Percentiles rank a stretch among this genome's conserved stretches.
Conservation (phyloP, 1,139 yeast genomes). For the Pichia sp. region DNA sequence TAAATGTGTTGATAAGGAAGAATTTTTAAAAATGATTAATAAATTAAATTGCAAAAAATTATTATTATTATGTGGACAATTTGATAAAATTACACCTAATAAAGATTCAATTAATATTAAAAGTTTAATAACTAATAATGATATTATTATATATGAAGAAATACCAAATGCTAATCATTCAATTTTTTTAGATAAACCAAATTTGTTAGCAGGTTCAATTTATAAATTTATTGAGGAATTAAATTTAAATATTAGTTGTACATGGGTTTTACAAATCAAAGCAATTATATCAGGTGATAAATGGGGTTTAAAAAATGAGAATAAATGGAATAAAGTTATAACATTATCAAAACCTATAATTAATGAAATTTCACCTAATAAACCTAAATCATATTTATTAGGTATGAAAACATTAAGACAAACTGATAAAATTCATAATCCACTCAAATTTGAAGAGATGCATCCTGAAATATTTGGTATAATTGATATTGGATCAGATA, state of each 20-base stretch:
- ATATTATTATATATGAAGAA: conserved; percentile 25
- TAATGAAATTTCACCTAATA: conserved; percentile 23
- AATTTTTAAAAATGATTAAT: conserved; percentile 31
- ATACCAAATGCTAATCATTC: conserved; percentile 64
- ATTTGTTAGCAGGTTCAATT: conserved; percentile 55
- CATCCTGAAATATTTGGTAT: conserved; percentile 52
- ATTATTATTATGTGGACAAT: conserved; percentile 39
- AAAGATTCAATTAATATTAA: conserved; percentile 26
- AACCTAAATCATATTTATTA: conserved; percentile 46
- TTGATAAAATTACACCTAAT: conserved; percentile 52
- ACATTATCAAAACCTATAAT: conserved; percentile 42
- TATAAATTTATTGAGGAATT: conserved; percentile 48
- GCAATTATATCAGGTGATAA: conserved; percentile 62
- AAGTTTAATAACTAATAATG: conserved; percentile 16
- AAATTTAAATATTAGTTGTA: conserved; percentile 34
- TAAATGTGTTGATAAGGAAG: conserved; percentile 37
- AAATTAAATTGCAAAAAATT: conserved; percentile 3
- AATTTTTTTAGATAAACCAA: conserved; percentile 57
- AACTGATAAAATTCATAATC: conserved; percentile 57
- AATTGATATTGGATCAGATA: conserved; percentile 69
- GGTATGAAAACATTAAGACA: conserved; percentile 77
- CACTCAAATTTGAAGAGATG: conserved; percentile 41
- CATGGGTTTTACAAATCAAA: conserved; percentile 37
- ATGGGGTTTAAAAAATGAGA: conserved; percentile 75
- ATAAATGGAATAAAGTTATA: conserved; percentile 58